Base-by-base conservation (phyloP, 2,329 filamentous ascomycete genomes). In the Capronia coronata region DNA sequence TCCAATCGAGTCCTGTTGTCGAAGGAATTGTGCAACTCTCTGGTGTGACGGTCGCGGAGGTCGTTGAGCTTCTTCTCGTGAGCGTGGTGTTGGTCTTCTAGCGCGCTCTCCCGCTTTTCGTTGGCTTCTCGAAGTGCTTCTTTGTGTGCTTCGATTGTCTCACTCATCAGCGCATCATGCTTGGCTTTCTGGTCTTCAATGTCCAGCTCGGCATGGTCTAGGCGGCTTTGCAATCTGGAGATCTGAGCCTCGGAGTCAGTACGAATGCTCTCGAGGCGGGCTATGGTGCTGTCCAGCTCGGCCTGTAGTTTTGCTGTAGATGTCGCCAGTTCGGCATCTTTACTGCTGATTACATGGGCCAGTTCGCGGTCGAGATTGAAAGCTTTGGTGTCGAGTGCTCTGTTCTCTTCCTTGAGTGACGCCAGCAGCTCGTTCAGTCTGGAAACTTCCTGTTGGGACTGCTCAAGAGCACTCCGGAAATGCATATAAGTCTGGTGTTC, bases 1-100 rank as follows among this genome's bases (percentile, higher is more conserved):
- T 95, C 89, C 2, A 82, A 75, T 43, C 86, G 83, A 61, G 91
- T 82, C 51, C 84, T 85, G 67, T 97, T 90, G 63, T 97, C 90
- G 3, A 80, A 73, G 8, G 82, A 78, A 59, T 86, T 87, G 62
- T 76, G 80, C 51, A 94, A 70, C 56, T 83, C 81, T 55, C 84
- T 79, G 60, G 86, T 82, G 65, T 94, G 86, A 57, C 86, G 83
- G 51, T 82, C 78, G 57, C 85, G 80, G 35, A 91, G 70, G 59
- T 91, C 86, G 62, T 89, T 86, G 1, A 89, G 68, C 50, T 82
- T 79, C 57, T 83, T 71, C 60, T 91, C 86, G 61, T 90, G 86
- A 2, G 84, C 65, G 54, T 82, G 79, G 56, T 66, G 66, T 61
- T 79, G 74, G 43, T 83, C 77, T 46, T 78, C 56, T 18, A 84